Percentiles rank a stretch among this genome's conserved stretches.
Evolutionary conservation across 495 filamentous ascomycete genomes (phyloP).

Genomic region (Penicillium longicatenatum): DNA sequence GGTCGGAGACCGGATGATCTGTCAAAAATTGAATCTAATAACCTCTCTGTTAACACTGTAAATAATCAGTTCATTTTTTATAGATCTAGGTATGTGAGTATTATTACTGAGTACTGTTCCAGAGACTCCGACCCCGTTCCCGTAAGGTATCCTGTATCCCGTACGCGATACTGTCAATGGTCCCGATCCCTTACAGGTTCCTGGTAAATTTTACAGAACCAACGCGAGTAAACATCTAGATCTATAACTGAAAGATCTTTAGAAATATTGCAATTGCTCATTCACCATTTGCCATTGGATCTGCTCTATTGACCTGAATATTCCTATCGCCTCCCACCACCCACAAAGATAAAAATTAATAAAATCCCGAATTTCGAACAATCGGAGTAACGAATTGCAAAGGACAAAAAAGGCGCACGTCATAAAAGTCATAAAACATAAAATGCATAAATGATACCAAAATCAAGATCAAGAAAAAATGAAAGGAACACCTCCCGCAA

Average conservation of each 20-base stretch:
- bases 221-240: slow-evolving; percentile 8
- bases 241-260: neutral
- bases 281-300: neutral
- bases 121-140: slow-evolving; percentile 7
- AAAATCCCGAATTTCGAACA: neutral
- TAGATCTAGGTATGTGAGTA: slow-evolving; percentile 12
- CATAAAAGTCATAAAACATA: neutral
- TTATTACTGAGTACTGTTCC: slow-evolving; percentile 22
- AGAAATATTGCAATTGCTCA: neutral
- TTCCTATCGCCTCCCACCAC: neutral
- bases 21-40: neutral
- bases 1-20: neutral
- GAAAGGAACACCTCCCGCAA: neutral
- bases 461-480: neutral
- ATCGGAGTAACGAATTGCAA: no score
- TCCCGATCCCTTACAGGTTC: slow-evolving; percentile 16
- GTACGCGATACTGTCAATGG: slow-evolving; percentile 25
- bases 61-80: neutral
- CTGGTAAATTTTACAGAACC: slow-evolving; percentile 30
- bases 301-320: neutral
- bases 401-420: neutral
- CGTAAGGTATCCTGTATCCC: slow-evolving; percentile 15
- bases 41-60: neutral
- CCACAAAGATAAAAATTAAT: neutral
- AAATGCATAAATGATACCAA: neutral